phyloP scores from a whole-genome alignment of 495 filamentous ascomycete genomes.

The Aspergillus affinis region DNA sequence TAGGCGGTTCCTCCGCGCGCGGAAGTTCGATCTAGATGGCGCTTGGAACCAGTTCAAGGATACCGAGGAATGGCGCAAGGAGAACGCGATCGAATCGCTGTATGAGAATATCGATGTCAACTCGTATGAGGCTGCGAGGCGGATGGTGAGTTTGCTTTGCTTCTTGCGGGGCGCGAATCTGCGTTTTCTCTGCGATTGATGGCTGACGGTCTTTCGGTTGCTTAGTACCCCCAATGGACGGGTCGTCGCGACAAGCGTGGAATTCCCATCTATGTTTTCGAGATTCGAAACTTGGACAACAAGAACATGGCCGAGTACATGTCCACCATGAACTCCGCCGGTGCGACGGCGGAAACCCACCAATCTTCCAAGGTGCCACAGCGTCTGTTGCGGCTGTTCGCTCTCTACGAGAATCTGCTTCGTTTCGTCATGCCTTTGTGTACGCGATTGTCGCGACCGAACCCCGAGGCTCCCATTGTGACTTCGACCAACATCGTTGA shows the following conservation, averaged over 20 bases:
- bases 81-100: slow-evolving; percentile 70
- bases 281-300: slow-evolving; percentile 75
- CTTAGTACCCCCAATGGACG: slow-evolving; percentile 89
- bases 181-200: neutral
- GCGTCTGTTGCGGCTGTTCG: slow-evolving; percentile 77
- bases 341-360: slow-evolving; percentile 59
- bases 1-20: slow-evolving; percentile 79
- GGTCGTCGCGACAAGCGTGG: slow-evolving; percentile 83
- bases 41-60: slow-evolving; percentile 84
- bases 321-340: slow-evolving; percentile 50
- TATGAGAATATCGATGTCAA: slow-evolving; percentile 79
- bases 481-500: slow-evolving; percentile 89
- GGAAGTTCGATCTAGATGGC: slow-evolving; percentile 68
- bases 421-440: slow-evolving; percentile 82
- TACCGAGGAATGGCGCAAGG: slow-evolving; percentile 82
- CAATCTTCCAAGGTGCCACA: slow-evolving; percentile 50
- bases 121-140: slow-evolving; percentile 74
- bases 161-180: neutral
- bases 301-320: slow-evolving; percentile 81
- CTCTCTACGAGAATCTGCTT: slow-evolving; percentile 87
- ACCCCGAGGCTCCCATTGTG: slow-evolving; percentile 76
- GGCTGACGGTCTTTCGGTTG: slow-evolving; percentile 5
- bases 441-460: slow-evolving; percentile 67
- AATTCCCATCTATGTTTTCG: slow-evolving; percentile 86
- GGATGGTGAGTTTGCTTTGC: slow-evolving; percentile 57